Conservation (phyloP, 208 protist species). For the Phytomonas sp. region DNA sequence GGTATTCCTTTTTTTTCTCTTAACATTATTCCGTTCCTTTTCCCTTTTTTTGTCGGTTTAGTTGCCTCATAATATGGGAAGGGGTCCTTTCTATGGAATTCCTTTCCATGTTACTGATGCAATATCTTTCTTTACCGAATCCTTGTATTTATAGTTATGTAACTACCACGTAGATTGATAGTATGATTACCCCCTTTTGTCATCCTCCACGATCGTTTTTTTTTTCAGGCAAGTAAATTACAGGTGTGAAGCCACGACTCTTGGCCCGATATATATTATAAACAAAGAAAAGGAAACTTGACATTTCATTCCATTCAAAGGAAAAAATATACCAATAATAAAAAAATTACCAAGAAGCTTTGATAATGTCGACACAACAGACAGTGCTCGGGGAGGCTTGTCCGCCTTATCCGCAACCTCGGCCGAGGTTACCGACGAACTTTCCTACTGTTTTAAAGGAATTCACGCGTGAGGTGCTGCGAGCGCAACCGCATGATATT, state of each 20-base stretch:
- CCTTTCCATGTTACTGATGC: slow-evolving; percentile 5
- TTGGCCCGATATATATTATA: no score
- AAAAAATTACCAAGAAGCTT: no score
- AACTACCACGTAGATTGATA: slow-evolving; percentile 1
- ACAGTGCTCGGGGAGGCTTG: no score
- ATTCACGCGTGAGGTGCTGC: slow-evolving; percentile 90
- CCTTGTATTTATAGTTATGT: not conserved
- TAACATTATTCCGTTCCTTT: not conserved
- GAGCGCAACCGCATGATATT: slow-evolving; percentile 87
- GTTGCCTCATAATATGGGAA: not conserved
- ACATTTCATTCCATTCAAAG: no score
- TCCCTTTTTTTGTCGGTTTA: slow-evolving; percentile 9
- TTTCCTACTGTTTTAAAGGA: slow-evolving; percentile 87
- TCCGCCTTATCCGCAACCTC: slow-evolving; percentile 29
- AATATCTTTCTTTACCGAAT: slow-evolving; percentile 2
- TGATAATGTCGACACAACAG: no score
- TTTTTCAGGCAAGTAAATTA: no score
- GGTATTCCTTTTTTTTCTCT: not conserved
- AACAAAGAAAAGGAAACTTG: no score
- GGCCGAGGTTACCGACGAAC: slow-evolving; percentile 76
- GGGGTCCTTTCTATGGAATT: no score
- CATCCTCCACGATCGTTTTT: no score
- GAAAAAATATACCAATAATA: no score
- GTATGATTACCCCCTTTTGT: no score
- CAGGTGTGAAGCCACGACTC: no score